These are phyloP conservation scores for Polygonum maritimum DNA, from an alignment of 148 eudicot genomes.

Conservation along the genomic window DNA sequence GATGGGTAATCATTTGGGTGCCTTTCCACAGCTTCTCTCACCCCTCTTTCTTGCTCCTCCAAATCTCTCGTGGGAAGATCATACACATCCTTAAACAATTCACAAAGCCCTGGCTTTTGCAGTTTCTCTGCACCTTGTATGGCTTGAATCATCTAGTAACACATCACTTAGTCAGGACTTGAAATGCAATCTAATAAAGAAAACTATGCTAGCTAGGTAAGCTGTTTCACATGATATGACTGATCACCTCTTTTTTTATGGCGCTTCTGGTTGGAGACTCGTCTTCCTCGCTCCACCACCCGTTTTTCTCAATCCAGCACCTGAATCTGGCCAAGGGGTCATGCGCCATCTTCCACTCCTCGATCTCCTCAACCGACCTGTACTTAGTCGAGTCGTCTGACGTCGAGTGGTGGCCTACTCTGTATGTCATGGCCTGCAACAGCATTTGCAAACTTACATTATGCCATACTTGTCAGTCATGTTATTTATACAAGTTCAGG, in stretches of 20 bases:
- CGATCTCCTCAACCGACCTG: constrained; percentile 47
- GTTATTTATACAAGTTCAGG: no score
- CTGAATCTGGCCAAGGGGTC: constrained; percentile 45
- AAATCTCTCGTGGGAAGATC: constrained; percentile 44
- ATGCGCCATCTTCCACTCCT: constrained; percentile 50
- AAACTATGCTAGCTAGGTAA: not conserved
- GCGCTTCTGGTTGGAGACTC: constrained; percentile 39
- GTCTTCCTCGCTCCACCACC: constrained; percentile 64
- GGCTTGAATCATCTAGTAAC: constrained; percentile 51
- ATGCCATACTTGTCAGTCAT: no score
- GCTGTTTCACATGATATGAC: not conserved
- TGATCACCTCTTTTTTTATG: constrained; percentile 44
- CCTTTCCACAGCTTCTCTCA: constrained; percentile 41
- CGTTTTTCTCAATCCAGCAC: constrained; percentile 56
- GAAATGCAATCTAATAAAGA: not conserved
- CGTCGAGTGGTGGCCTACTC: constrained; percentile 85
- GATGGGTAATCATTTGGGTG: constrained; percentile 58
- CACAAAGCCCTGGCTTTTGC: constrained; percentile 52
- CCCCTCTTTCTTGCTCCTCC: constrained; percentile 42
- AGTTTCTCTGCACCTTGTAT: constrained; percentile 59
- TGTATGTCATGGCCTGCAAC: constrained; percentile 68
- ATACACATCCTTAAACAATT: constrained; percentile 69
- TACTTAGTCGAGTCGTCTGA: constrained; percentile 90
- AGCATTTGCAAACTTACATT: not conserved
- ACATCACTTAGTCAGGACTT: not conserved